Percentiles rank a stretch among this genome's conserved stretches.
These are phyloP conservation scores for Phytophthora aleatoria DNA, from an alignment of 352 stramenopile genomes.

Conservation along the genomic window DNA sequence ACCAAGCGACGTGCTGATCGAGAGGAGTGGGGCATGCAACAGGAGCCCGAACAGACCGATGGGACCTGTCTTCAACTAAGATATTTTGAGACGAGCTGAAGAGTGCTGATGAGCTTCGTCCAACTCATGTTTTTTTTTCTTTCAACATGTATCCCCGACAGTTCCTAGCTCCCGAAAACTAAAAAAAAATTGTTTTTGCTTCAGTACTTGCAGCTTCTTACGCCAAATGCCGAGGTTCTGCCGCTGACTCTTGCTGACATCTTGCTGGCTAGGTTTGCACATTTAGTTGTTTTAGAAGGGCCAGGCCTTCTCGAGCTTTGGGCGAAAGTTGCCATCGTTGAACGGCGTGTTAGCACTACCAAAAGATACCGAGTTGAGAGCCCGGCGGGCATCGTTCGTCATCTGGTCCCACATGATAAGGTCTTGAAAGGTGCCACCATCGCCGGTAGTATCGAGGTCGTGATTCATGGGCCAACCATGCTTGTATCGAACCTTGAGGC, in stretches of 20 bases:
- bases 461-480: conserved; percentile 2
- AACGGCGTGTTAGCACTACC: conserved; percentile 2
- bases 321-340: conserved; percentile 4
- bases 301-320: conserved; percentile 1
- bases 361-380: conserved; percentile 2
- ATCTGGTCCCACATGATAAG: conserved; percentile 16
- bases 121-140: conserved; percentile 3
- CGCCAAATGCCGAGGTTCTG: too few species aligned
- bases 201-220: too few species aligned
- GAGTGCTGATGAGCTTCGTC: too few species aligned
- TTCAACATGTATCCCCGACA: too few species aligned
- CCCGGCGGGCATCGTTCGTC: conserved; percentile 1
- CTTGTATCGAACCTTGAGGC: conserved; percentile 8
- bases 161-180: too few species aligned
- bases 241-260: too few species aligned
- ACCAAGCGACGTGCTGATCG: background rate
- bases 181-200: too few species aligned
- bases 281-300: conserved; percentile 1
- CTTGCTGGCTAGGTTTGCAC: too few species aligned
- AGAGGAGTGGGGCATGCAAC: background rate
- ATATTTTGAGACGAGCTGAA: too few species aligned
- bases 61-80: too few species aligned
- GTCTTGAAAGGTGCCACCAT: conserved; percentile 8
- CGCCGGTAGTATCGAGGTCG: conserved; percentile 3
- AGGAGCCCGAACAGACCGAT: too few species aligned